Percentiles rank a stretch among this genome's conserved stretches.
These are phyloP conservation scores for Panicum miliaceum DNA, from an alignment of 176 grass and related monocot genomes.

Conservation along the genomic window DNA sequence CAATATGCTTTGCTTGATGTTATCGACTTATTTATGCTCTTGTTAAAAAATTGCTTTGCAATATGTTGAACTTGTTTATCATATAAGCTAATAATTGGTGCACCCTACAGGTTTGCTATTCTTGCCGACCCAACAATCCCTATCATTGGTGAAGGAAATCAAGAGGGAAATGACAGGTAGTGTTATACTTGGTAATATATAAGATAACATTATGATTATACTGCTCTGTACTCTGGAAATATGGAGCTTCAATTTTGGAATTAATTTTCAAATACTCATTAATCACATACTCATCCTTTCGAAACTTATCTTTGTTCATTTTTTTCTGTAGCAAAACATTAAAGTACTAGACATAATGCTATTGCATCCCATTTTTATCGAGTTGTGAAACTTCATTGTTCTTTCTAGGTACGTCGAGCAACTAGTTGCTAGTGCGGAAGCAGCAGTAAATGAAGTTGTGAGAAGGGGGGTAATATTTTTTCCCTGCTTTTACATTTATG, in stretches of 20 bases:
- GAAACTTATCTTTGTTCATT: neutral
- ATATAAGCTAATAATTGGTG: neutral
- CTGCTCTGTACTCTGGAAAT: conserved; percentile 20
- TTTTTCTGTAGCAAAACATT: neutral
- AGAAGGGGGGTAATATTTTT: conserved; percentile 72
- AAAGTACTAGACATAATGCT: conserved; percentile 20
- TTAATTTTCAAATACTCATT: neutral
- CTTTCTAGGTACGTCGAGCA: conserved; percentile 77
- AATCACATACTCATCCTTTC: conserved; percentile 21
- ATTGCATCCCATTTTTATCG: conserved; percentile 14
- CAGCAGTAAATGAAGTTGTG: conserved; percentile 70
- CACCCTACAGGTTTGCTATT: conserved; percentile 72
- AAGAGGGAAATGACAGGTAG: conserved; percentile 91
- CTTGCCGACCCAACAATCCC: conserved; percentile 84
- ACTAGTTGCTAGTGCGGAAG: conserved; percentile 78
- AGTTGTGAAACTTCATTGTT: neutral
- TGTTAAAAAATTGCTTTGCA: neutral
- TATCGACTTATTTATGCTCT: neutral
- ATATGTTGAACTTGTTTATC: conserved; percentile 17
- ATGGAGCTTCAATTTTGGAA: neutral
- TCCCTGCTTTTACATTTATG: neutral
- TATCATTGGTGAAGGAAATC: conserved; percentile 81
- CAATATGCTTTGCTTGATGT: conserved; percentile 37
- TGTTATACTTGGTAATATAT: conserved; percentile 32
- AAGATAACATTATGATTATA: neutral